These are phyloP conservation scores for Naganishia cerealis DNA, from an alignment of 1,284 basidiomycete species.

Conservation along the genomic window DNA sequence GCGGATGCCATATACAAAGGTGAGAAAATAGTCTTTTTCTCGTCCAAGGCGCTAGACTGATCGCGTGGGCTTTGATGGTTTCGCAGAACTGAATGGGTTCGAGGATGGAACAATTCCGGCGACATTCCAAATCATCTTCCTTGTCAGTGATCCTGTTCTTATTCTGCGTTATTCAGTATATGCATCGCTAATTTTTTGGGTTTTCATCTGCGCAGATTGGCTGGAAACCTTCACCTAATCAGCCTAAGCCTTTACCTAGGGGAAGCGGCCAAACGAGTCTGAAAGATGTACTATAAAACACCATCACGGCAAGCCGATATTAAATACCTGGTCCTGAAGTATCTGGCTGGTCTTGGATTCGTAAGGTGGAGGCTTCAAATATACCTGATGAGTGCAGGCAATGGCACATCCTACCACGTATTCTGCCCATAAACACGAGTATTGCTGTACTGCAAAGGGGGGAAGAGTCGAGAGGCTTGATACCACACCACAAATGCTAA, in stretches of 20 bases:
- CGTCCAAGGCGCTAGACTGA: not conserved
- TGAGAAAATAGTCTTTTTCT: conserved; percentile 42
- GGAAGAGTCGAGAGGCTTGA: too few species aligned
- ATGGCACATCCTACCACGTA: too few species aligned
- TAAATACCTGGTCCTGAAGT: too few species aligned
- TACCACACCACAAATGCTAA: too few species aligned
- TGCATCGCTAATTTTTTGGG: conserved; percentile 17
- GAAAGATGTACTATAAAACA: conserved; percentile 67
- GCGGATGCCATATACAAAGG: conserved; percentile 92
- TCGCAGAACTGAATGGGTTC: conserved; percentile 75
- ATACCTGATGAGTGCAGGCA: too few species aligned
- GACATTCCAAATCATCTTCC: conserved; percentile 92
- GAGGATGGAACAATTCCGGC: conserved; percentile 83
- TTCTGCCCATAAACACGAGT: too few species aligned
- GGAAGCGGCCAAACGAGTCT: conserved; percentile 79
- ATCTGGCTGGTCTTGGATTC: too few species aligned
- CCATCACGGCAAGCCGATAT: too few species aligned
- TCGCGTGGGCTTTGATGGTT: not conserved
- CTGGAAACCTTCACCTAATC: conserved; percentile 88
- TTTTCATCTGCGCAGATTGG: conserved; percentile 68
- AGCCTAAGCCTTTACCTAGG: conserved; percentile 79
- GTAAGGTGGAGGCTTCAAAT: too few species aligned
- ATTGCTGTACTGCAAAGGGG: too few species aligned
- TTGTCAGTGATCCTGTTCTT: conserved; percentile 62
- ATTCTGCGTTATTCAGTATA: not conserved